Evolutionary conservation across 108 stramenopile genomes (phyloP).

Genomic region (Discostella stelligeroides): DNA sequence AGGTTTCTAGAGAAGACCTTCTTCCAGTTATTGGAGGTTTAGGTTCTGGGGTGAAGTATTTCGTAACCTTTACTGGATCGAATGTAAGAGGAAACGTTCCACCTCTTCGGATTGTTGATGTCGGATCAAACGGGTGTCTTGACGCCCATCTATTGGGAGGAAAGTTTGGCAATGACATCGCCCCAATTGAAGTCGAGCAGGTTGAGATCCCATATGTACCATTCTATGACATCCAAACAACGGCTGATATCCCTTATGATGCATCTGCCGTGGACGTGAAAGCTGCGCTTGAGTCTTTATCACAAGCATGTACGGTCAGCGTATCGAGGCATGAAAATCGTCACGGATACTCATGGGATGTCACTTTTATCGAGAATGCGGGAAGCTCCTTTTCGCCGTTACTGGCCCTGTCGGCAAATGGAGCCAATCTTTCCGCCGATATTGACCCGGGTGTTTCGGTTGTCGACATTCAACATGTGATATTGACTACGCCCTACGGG

Average conservation of each 20-base stretch:
- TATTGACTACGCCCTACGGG: slow-evolving; percentile 9
- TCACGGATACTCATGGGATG: slow-evolving; percentile 69
- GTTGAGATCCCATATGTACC: slow-evolving; percentile 56
- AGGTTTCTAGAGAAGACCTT: slow-evolving; percentile 41
- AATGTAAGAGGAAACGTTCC: slow-evolving; percentile 77
- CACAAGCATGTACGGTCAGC: slow-evolving; percentile 64
- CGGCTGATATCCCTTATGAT: slow-evolving; percentile 64
- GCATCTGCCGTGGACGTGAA: slow-evolving; percentile 71
- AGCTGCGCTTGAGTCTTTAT: slow-evolving; percentile 65
- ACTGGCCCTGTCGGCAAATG: slow-evolving; percentile 49
- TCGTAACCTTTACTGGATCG: slow-evolving; percentile 69
- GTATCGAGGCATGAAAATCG: slow-evolving; percentile 53
- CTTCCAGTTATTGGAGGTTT: slow-evolving; percentile 18
- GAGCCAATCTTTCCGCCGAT: slow-evolving; percentile 38
- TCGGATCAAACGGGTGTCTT: slow-evolving; percentile 54
- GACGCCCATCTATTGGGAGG: slow-evolving; percentile 45
- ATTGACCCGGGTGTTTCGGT: slow-evolving; percentile 53
- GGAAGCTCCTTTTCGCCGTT: slow-evolving; percentile 29
- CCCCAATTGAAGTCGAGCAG: slow-evolving; percentile 33
- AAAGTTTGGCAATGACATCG: slow-evolving; percentile 34
- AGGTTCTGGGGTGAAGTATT: slow-evolving; percentile 54
- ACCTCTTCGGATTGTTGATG: slow-evolving; percentile 52
- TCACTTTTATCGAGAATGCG: slow-evolving; percentile 48
- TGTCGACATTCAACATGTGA: slow-evolving; percentile 49
- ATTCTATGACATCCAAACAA: slow-evolving; percentile 77